These are phyloP conservation scores for Platanthera zijinensis DNA, from an alignment of 106 monocot genomes.

Conservation along the genomic window DNA sequence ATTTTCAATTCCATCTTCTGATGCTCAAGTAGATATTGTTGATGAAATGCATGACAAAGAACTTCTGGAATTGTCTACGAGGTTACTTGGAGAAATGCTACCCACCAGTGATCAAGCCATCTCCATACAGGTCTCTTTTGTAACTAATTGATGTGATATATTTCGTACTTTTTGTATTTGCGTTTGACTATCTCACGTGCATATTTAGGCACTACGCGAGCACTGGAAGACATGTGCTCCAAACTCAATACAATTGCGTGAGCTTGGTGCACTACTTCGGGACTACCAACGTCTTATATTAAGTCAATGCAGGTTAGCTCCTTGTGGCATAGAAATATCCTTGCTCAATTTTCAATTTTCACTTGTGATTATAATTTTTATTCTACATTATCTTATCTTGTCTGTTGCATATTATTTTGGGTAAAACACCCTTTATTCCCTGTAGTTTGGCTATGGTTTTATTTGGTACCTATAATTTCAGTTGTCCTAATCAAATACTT, in stretches of 20 bases:
- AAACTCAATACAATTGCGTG: slow-evolving; percentile 52
- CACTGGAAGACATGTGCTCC: slow-evolving; percentile 68
- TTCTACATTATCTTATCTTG: too few relatives aligned
- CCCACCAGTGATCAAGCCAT: slow-evolving; percentile 33
- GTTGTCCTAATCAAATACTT: too few relatives aligned
- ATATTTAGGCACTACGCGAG: slow-evolving; percentile 52
- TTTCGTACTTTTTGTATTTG: background rate
- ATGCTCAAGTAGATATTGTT: slow-evolving; percentile 23
- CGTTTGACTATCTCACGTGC: slow-evolving; percentile 4
- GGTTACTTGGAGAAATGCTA: slow-evolving; percentile 44
- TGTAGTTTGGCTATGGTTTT: too few relatives aligned
- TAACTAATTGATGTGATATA: background rate
- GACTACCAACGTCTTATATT: slow-evolving; percentile 89
- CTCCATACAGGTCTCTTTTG: slow-evolving; percentile 50
- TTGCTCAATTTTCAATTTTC: background rate
- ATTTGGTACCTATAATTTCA: too few relatives aligned
- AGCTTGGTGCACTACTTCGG: slow-evolving; percentile 80
- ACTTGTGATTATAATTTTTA: too few relatives aligned
- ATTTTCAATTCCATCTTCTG: slow-evolving; percentile 35
- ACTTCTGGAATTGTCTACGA: slow-evolving; percentile 59
- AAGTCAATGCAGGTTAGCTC: slow-evolving; percentile 35
- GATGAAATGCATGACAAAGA: slow-evolving; percentile 66
- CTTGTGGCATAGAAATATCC: background rate
- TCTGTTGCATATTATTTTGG: too few relatives aligned
- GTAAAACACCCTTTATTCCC: too few relatives aligned